Percentiles rank a stretch among this genome's conserved stretches.
These are phyloP conservation scores for Dalbergia cochinchinensis DNA, from an alignment of 306 rosid genomes.

Conservation along the genomic window DNA sequence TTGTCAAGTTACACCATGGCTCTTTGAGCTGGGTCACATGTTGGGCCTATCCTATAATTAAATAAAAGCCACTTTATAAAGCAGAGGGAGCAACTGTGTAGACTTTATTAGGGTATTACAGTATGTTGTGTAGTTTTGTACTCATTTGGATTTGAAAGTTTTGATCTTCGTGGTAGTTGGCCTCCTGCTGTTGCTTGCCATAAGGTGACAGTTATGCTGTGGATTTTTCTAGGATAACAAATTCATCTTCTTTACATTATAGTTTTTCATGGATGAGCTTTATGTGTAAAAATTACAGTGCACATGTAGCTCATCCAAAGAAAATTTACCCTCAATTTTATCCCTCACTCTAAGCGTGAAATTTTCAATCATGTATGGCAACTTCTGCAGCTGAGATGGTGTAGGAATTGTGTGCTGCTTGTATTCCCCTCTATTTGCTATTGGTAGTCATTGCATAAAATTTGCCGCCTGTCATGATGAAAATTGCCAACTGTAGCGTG, in stretches of 20 bases:
- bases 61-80: neutral
- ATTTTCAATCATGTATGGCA: neutral
- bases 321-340: too few species aligned
- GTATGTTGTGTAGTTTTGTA: constrained; percentile 7
- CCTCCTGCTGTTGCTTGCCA: neutral
- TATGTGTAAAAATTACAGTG: too few species aligned
- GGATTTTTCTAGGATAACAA: neutral
- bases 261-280: too few species aligned
- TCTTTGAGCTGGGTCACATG: neutral
- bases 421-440: neutral
- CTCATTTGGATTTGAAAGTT: neutral
- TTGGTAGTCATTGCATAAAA: constrained; percentile 5
- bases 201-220: neutral
- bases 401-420: neutral
- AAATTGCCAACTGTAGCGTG: constrained; percentile 1
- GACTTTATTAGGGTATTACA: neutral
- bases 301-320: too few species aligned
- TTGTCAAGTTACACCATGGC: constrained; percentile 16
- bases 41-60: neutral
- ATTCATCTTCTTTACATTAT: neutral
- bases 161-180: constrained; percentile 9
- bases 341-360: too few species aligned
- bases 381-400: neutral
- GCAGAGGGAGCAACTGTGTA: neutral
- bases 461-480: neutral